Evolutionary conservation across 352 stramenopile genomes (phyloP), one percentile per base, ranked within the genome.

Genomic region (Pilasporangium apinafurcum): DNA sequence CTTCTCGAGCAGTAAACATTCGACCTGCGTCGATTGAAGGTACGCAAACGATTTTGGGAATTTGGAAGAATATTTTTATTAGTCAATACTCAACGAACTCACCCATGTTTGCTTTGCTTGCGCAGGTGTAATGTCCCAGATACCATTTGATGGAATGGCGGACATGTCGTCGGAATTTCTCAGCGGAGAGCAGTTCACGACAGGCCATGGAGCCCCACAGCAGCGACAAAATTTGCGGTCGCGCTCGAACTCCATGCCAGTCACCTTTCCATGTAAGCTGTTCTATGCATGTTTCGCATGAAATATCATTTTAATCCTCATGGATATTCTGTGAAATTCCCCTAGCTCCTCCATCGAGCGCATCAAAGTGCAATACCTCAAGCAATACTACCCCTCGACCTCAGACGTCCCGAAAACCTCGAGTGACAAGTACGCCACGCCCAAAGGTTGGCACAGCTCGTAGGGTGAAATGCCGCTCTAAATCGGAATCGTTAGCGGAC

Each of bases 221-320:
- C 47, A 65, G 16, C 66, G 65, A 4, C 46, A 55, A 22, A 67
- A 76, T 14, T 29, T 80, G 26, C 67, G 79, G 6, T 71, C 69
- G 10, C 65, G 79, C 2, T 92, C 79, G 22, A 89, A 92, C 36
- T 92, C 79, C 26, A 83, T 89, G 62, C 79, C 79, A 0, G 62
- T 88, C 6, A 64, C 62, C 1, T 65, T 69, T 35, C 53, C 62
- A 12, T 41, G 56, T 52, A 53, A 12, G 56, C 44, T n/a, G n/a
- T 14, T 4, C 14, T n/a, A 40, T 21, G 14, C 10, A 24, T 34
- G n/a, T 10, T 22, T 14, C 28, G 14, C 43, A n/a, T 21, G 31
- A 25, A 31, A 27, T 22, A 27, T 30, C 0, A 7, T 31, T 1
- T 43, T 41, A 1, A 37, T 16, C 21, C 34, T 39, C 34, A 10